These are phyloP conservation scores for Lachnum nothofagi DNA, from an alignment of 2,329 filamentous ascomycete genomes.

Conservation along the genomic window DNA sequence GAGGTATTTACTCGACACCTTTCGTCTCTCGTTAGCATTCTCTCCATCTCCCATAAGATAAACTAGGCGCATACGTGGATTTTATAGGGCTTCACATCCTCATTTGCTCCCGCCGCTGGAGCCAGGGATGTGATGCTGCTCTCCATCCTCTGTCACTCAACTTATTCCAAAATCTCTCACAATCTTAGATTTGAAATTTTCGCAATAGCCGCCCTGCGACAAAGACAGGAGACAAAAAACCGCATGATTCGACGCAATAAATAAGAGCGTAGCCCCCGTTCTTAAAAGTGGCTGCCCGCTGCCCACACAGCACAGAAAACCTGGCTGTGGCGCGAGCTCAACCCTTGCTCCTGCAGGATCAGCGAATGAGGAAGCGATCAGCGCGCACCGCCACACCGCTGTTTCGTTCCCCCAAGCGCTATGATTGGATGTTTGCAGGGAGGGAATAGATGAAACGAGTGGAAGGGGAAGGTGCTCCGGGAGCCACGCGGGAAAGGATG, in stretches of 20 bases:
- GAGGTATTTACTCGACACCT: conserved; percentile 63
- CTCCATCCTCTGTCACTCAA: not conserved
- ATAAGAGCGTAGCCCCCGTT: too few species aligned
- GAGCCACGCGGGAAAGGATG: too few species aligned
- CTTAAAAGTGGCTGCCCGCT: conserved; percentile 3
- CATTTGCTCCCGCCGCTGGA: not conserved
- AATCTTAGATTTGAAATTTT: too few species aligned
- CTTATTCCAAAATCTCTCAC: too few species aligned
- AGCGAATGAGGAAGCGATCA: conserved; percentile 2
- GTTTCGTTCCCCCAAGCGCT: too few species aligned
- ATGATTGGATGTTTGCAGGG: too few species aligned
- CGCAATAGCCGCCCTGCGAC: too few species aligned
- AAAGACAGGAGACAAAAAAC: too few species aligned
- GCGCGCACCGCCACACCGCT: conserved; percentile 27
- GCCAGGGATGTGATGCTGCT: conserved; percentile 6
- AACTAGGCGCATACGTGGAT: conserved; percentile 46
- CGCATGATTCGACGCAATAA: too few species aligned
- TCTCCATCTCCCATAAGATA: not conserved
- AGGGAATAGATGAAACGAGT: too few species aligned
- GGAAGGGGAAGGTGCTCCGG: too few species aligned
- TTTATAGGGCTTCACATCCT: conserved; percentile 49
- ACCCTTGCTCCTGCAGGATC: not conserved
- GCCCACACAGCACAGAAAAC: not conserved
- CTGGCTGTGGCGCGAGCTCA: not conserved
- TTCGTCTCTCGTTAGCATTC: not conserved